Base-by-base conservation (phyloP, 495 filamentous ascomycete genomes). In the Podospora conica region DNA sequence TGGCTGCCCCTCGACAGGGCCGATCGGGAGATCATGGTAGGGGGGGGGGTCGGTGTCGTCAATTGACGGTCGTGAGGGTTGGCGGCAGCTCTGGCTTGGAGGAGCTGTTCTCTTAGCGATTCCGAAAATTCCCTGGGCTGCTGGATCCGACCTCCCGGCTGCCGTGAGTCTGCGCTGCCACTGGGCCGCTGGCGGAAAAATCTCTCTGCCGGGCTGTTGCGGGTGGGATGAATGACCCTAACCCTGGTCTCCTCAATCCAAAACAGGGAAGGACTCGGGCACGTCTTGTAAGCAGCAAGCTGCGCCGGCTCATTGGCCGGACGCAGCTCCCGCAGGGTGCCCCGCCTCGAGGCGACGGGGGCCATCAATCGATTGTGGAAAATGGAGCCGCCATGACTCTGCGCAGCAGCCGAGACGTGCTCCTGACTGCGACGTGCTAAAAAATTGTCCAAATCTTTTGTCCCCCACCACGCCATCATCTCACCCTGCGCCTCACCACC, bases 11-110 rank as follows among this genome's bases (percentile, higher is more conserved):
- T 87, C 79, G 88, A 82, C 77, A 94, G 79, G 79, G 87, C 84
- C 78, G 90, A 88, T 82, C 89, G 88, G 79, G 89, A 90, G 81
- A 96, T 83, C 92, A 97, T 97, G 77, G 81, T 88, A 70, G 82
- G 79, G 80, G 82, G 78, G 82, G 78, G 80, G 65, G 33, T 11
- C 71, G 75, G 69, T 76, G 80, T 79, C 74, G 75, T 78, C 76
- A 78, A 81, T 82, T 78, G 78, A 73, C 79, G 69, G 70, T 81
- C 66, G 54, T 58, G 61, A 63, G 69, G 61, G 73, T 74, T 75
- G 75, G 78, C 79, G 66, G 66, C 71, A 65, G 65, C 66, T 68
- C 73, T 68, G 61, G 61, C 61, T 53, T 72, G 67, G 62, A 61
- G 56, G 68, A 72, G 70, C 72, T 74, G 66, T 73, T 65, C 58